Evolutionary conservation across 2,329 filamentous ascomycete species (phyloP).

Genomic region (Sphaceloma murrayae): DNA sequence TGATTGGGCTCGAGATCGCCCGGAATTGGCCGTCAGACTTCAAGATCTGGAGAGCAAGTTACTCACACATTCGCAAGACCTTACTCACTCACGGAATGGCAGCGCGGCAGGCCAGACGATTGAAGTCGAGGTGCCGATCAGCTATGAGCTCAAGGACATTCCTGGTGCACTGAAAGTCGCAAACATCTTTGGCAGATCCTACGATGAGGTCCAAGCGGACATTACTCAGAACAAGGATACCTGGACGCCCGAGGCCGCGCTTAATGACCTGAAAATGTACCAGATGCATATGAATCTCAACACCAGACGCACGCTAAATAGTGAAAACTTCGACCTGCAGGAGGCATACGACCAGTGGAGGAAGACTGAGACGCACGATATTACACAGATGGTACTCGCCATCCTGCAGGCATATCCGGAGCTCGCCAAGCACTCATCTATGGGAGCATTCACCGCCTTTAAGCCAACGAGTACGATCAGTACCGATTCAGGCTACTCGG

Average conservation of each 20-base stretch:
- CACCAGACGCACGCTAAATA: conserved; percentile 64
- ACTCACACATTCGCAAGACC: conserved; percentile 84
- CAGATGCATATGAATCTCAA: conserved; percentile 79
- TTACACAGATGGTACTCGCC: conserved; percentile 88
- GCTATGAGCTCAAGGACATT: conserved; percentile 96
- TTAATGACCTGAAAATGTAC: conserved; percentile 87
- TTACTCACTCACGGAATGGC: conserved; percentile 55
- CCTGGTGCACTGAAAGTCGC: conserved; percentile 79
- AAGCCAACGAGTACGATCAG: conserved; percentile 22
- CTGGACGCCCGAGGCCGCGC: conserved; percentile 87
- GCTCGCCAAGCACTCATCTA: conserved; percentile 65
- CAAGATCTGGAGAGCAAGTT: conserved; percentile 84
- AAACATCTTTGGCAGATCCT: conserved; percentile 71
- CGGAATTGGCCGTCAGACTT: conserved; percentile 71
- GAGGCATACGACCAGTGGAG: conserved; percentile 87
- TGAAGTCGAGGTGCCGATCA: conserved; percentile 74
- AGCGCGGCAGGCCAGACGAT: conserved; percentile 55
- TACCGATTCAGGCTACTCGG: conserved; percentile 35
- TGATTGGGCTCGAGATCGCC: conserved; percentile 74
- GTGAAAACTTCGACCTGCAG: conserved; percentile 80
- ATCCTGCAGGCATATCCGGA: conserved; percentile 80
- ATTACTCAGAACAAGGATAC: conserved; percentile 68
- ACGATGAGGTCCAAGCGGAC: conserved; percentile 73
- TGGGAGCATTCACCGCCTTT: conserved; percentile 40
- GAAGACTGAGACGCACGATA: conserved; percentile 72